Base-by-base conservation (phyloP, 768 basidiomycete genomes). In the Flagelloscypha sp. region DNA sequence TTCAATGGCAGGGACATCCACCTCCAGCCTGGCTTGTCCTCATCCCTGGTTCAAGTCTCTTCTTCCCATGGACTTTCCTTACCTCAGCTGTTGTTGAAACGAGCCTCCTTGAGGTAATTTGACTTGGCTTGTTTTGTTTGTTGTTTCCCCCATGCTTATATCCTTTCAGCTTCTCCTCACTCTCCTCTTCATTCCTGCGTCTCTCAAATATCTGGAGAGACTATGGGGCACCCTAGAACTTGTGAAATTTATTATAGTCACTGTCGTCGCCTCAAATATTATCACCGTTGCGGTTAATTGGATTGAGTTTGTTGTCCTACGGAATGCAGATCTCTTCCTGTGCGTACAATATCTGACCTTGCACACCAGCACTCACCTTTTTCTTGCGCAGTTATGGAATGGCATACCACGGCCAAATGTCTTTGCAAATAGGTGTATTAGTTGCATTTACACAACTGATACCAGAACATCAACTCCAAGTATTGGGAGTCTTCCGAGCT, bases 371-470 rank as follows among this genome's bases (percentile, higher is more conserved):
- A 25, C 47, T 38, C 33, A 47, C 44, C 34, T 33, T 37, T 28
- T 31, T 27, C 32, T 13, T 25, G n/a, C n/a, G n/a, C 31, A 95
- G 94, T 28, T 88, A 84, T 58, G 87, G 81, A 24, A 83, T 87
- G 73, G 67, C 74, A 29, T 95, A 94, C 53, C 89, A 86, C 49
- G 95, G 95, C 27, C 84, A 92, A 58, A 89, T 85, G 72, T 84
- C 88, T 5, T 66, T 99, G 13, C 88, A 95, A 50, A 81, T 80
- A 33, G 83, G 81, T 2, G 66, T 93, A 42, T 66, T 99, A 23
- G 95, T 99, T 36, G 94, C 93, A 5, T 97, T 97, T 61, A 98
- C 93, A 3, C 95, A 99, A 57, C 60, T 95, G 36, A 98, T 98
- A 47, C 94, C 94, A 21, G 95, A 99, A 58, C 93, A 99, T 50